Conservation (phyloP, 163 green algal genomes). For the Volvox carteri region DNA sequence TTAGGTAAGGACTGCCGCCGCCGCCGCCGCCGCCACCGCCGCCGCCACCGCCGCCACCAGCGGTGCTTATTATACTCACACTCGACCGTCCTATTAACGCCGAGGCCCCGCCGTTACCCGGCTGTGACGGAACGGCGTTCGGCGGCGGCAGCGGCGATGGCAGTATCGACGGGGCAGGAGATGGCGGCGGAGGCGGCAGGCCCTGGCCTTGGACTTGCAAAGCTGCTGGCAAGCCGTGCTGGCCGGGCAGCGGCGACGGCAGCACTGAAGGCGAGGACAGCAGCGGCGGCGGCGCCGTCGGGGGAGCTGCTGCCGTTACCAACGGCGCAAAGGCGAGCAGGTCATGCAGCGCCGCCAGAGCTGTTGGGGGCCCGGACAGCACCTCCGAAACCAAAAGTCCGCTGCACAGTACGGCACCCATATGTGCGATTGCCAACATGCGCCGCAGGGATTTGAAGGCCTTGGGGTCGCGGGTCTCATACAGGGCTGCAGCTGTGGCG, state of each 20-base stretch:
- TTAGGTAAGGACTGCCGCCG: not conserved
- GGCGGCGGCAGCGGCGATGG: not conserved
- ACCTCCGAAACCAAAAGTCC: slow-evolving; percentile 37
- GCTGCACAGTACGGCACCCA: slow-evolving; percentile 49
- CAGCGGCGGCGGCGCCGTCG: not conserved
- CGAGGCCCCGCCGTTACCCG: not conserved
- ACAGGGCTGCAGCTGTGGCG: slow-evolving; percentile 35
- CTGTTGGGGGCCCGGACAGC: slow-evolving; percentile 19
- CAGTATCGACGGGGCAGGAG: not conserved
- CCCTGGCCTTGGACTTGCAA: not conserved
- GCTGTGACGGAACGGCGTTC: not conserved
- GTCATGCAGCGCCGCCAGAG: slow-evolving; percentile 46
- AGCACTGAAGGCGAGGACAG: not conserved
- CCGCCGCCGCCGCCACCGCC: not conserved
- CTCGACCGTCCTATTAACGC: not conserved
- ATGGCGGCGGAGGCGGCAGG: not conserved
- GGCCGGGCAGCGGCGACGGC: not conserved
- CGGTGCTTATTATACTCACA: not conserved
- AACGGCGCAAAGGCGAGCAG: slow-evolving; percentile 45
- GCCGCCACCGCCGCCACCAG: not conserved
- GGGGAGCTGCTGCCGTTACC: not conserved
- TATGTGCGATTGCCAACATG: slow-evolving; percentile 22
- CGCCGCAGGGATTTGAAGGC: slow-evolving; percentile 49
- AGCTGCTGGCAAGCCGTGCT: too few species aligned
- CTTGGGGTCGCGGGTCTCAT: slow-evolving; percentile 40